Conservation (phyloP, 1,284 basidiomycete genomes). For the Sparassis latifolia region DNA sequence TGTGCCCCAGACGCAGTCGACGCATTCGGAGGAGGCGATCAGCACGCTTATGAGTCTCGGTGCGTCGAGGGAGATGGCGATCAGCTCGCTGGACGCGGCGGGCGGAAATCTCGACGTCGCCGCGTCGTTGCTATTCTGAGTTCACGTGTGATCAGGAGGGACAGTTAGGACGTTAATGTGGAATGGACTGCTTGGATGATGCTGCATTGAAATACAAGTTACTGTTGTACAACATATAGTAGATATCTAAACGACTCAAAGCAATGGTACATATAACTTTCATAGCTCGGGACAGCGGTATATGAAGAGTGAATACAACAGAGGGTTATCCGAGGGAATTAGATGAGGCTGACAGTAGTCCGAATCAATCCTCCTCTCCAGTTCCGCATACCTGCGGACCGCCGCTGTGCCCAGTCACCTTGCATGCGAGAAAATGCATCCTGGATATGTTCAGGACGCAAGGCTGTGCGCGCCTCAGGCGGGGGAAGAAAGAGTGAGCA, state of each 20-base stretch:
- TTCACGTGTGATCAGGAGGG: background rate
- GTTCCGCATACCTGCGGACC: conserved; percentile 81
- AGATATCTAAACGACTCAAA: conserved; percentile 1
- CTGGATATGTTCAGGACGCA: conserved; percentile 80
- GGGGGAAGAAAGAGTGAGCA: conserved; percentile 76
- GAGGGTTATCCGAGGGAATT: background rate
- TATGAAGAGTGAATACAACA: background rate
- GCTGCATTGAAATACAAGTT: conserved; percentile 5
- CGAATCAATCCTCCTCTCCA: conserved; percentile 80
- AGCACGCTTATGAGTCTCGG: conserved; percentile 67
- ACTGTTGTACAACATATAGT: conserved; percentile 8
- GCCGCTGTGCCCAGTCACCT: conserved; percentile 70
- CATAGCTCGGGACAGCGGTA: no score
- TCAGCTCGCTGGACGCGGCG: conserved; percentile 70
- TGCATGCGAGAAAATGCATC: conserved; percentile 88
- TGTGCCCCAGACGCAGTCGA: conserved; percentile 12
- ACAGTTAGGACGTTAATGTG: background rate
- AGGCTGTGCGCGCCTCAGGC: conserved; percentile 69
- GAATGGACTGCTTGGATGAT: conserved; percentile 1
- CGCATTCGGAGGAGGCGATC: conserved; percentile 49
- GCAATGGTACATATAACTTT: no score
- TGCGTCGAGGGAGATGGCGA: conserved; percentile 68
- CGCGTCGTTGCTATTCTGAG: conserved; percentile 78
- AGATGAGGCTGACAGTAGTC: conserved; percentile 78
- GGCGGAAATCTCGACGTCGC: conserved; percentile 87